Evolutionary conservation across 2,329 filamentous ascomycete genomes (phyloP).

Genomic region (Ophiostoma piceae): DNA sequence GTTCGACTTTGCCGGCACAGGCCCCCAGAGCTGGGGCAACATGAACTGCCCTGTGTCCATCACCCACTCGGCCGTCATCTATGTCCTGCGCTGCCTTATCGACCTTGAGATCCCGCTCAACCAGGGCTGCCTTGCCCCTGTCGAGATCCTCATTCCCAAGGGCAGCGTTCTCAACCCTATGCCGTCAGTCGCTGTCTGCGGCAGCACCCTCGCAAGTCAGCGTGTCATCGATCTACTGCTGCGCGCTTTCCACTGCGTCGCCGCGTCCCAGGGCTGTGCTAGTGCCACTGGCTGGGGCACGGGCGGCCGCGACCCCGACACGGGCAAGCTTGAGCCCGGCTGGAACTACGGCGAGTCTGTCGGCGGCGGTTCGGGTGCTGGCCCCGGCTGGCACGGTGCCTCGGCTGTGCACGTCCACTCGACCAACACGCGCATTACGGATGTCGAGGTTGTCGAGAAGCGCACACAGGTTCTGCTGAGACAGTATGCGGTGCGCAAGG

Average conservation of each 20-base stretch:
- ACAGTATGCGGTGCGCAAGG: constrained; percentile 31
- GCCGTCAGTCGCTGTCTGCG: constrained; percentile 30
- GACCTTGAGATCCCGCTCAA: constrained; percentile 38
- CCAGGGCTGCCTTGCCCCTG: constrained; percentile 37
- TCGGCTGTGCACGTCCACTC: constrained; percentile 32
- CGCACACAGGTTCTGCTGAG: constrained; percentile 35
- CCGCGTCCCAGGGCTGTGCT: constrained; percentile 34
- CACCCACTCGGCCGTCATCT: constrained; percentile 36
- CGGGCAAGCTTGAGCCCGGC: constrained; percentile 25
- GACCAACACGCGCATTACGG: constrained; percentile 35
- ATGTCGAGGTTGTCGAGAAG: constrained; percentile 36
- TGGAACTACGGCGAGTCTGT: constrained; percentile 35
- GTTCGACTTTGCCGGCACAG: constrained; percentile 38
- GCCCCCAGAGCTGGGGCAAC: constrained; percentile 26
- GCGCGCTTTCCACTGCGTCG: constrained; percentile 30
- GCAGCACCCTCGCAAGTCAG: constrained; percentile 41
- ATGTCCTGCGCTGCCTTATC: constrained; percentile 36
- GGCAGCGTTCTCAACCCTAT: constrained; percentile 35
- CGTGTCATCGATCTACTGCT: constrained; percentile 35
- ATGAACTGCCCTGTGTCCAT: constrained; percentile 26
- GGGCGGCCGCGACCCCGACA: constrained; percentile 22
- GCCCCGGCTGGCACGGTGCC: constrained; percentile 32
- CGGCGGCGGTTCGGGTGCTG: constrained; percentile 35
- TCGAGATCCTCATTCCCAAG: constrained; percentile 35
- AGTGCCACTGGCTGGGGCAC: constrained; percentile 36